Base-by-base conservation (phyloP, 345 rosid genomes). In the Eucalyptus dawsonii region DNA sequence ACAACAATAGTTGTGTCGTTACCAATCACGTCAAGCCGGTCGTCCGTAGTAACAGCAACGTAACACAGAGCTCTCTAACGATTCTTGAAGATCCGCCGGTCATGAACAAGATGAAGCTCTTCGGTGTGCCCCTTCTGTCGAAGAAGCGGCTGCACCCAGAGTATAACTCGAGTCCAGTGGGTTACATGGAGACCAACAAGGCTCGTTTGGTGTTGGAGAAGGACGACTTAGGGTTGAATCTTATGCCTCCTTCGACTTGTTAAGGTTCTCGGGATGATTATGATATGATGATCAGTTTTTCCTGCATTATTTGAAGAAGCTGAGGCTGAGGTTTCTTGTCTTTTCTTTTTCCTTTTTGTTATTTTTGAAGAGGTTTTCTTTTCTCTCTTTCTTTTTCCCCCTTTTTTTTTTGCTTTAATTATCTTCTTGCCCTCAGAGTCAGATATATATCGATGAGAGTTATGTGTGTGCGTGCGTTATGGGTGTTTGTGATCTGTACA, bases 201-300 rank as follows among this genome's bases (percentile, higher is more conserved):
- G 88, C 97, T 87, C 94, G 97, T 85, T 93, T 97, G 90, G 93
- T 94, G 87, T 91, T 93, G 94, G 98, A 95, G 42, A 95, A 96
- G 80, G 94, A 95, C 89, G 99, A 97, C 88, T 93, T 96, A 90
- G 96, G 95, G 86, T 92, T 97, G 92, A 95, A 96, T 92, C 97
- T 97, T 54, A 95, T 96, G 98, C 94, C 97, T 90, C 92, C 98
- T 87, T 95, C 98, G 47, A 86, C 95, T 89, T 91, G 93, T 90
- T 94, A 94, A 91, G 89, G 88, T 88, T 86, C 50, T 45, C 22
- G 62, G 65, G 87, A 86, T 86, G 56, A 51, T 86, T 51, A 19
- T 86, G 14, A 50, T 50, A 53, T 15, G 81, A 69, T 17, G 47
- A 76, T 40, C 27, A 76, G 47, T 76, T 76, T 76, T 76, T 76